phyloP scores from a whole-genome alignment of 768 basidiomycete genomes.

The Boletus speciosus region DNA sequence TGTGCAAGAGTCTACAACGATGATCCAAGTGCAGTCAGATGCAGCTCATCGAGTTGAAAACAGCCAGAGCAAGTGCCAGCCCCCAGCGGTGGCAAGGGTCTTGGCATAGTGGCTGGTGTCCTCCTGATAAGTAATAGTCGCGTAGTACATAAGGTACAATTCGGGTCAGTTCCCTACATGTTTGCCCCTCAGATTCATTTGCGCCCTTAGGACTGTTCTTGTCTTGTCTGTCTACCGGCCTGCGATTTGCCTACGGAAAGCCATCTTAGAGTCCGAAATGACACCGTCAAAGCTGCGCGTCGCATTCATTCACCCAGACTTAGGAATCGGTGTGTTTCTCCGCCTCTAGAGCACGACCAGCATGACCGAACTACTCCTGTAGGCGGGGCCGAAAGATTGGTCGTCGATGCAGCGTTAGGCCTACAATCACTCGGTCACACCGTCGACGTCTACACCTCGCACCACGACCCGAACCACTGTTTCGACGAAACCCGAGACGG shows the following conservation, averaged over 20 bases:
- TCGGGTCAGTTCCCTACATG: no score
- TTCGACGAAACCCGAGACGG: constrained; percentile 95
- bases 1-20: neutral
- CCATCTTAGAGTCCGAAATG: neutral
- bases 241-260: neutral
- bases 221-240: neutral
- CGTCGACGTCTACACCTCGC: constrained; percentile 89
- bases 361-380: neutral
- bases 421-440: constrained; percentile 80
- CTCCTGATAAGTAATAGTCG: no score
- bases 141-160: no score
- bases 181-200: no score
- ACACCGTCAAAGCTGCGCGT: constrained; percentile 40
- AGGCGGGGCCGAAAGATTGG: constrained; percentile 95
- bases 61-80: no score
- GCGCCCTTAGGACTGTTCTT: no score
- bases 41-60: no score
- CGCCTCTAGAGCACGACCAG: neutral
- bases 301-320: constrained; percentile 91
- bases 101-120: no score
- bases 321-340: constrained; percentile 73
- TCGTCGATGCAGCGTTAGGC: constrained; percentile 92
- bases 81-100: no score
- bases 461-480: constrained; percentile 83
- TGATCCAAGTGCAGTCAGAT: neutral